phyloP scores from a whole-genome alignment of 2,329 filamentous ascomycete species.

The Colletotrichum ledebouriae region DNA sequence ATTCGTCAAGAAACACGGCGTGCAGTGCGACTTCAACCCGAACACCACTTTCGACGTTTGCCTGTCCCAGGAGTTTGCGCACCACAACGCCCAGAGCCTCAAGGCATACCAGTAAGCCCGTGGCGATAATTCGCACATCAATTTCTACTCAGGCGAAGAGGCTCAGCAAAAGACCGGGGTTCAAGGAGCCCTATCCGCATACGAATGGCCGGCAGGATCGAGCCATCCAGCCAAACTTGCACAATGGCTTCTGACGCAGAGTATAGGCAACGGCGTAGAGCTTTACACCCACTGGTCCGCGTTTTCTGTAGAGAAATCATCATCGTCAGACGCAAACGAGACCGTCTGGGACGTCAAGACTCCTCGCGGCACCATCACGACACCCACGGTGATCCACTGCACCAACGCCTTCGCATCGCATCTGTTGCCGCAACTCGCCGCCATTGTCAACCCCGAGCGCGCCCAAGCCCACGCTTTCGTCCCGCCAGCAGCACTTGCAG shows the following conservation, averaged over 20 bases:
- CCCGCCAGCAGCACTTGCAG: slow-evolving; percentile 54
- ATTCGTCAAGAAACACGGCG: slow-evolving; percentile 56
- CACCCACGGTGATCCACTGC: slow-evolving; percentile 19
- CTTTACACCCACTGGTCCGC: slow-evolving; percentile 49
- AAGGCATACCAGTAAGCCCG: slow-evolving; percentile 10
- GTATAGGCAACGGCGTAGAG: slow-evolving; percentile 53
- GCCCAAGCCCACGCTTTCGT: slow-evolving; percentile 44
- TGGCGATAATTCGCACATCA: slow-evolving; percentile 22
- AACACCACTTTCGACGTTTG: slow-evolving; percentile 63
- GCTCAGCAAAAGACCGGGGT: slow-evolving; percentile 57
- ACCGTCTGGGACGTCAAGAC: slow-evolving; percentile 7
- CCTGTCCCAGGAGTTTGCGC: slow-evolving; percentile 60
- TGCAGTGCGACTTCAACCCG: slow-evolving; percentile 60
- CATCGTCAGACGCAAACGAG: neutral
- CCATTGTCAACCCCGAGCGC: slow-evolving; percentile 19
- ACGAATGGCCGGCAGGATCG: slow-evolving; percentile 64
- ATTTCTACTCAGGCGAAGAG: slow-evolving; percentile 51
- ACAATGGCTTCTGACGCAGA: slow-evolving; percentile 59
- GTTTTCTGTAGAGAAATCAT: neutral
- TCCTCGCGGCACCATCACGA: slow-evolving; percentile 12
- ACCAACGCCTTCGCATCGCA: slow-evolving; percentile 28
- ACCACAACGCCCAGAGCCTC: slow-evolving; percentile 42
- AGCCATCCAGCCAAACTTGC: slow-evolving; percentile 63
- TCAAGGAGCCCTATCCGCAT: slow-evolving; percentile 56
- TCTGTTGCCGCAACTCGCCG: slow-evolving; percentile 21